Percentiles rank a stretch among this genome's conserved stretches.
phyloP scores from a whole-genome alignment of 1,139 yeast species.

The Hansenula anomala region DNA sequence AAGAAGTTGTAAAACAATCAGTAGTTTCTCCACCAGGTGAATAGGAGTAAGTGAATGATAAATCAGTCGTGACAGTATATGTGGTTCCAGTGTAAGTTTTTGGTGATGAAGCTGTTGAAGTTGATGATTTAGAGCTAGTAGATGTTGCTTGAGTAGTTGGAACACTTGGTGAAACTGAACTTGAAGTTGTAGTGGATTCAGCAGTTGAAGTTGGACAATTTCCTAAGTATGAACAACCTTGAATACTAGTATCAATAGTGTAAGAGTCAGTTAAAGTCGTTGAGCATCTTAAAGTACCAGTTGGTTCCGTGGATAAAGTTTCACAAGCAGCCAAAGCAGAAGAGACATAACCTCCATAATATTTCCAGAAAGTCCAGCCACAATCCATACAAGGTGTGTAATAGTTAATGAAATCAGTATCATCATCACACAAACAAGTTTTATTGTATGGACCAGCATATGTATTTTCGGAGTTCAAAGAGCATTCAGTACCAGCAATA shows the following conservation, averaged over 20 bases:
- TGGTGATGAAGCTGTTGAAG: slow-evolving; percentile 5
- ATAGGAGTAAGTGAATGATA: slow-evolving; percentile 9
- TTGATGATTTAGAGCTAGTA: background rate
- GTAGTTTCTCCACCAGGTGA: slow-evolving; percentile 5
- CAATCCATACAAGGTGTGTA: slow-evolving; percentile 24
- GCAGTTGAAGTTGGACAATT: slow-evolving; percentile 12
- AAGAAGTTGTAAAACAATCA: slow-evolving; percentile 11
- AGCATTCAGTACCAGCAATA: slow-evolving; percentile 11
- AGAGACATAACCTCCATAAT: slow-evolving; percentile 22
- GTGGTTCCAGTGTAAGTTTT: slow-evolving; percentile 5
- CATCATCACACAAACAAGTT: slow-evolving; percentile 22
- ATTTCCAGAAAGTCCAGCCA: slow-evolving; percentile 28
- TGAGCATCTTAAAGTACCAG: slow-evolving; percentile 23
- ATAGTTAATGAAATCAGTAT: slow-evolving; percentile 16
- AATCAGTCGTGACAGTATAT: slow-evolving; percentile 13
- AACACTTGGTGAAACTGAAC: background rate
- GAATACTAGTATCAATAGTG: slow-evolving; percentile 9
- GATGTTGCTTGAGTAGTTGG: slow-evolving; percentile 4
- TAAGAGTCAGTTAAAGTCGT: slow-evolving; percentile 17
- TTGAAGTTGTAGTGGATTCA: background rate
- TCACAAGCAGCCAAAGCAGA: slow-evolving; percentile 23
- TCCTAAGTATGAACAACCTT: slow-evolving; percentile 15
- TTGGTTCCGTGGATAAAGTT: slow-evolving; percentile 20
- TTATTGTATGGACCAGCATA: slow-evolving; percentile 20
- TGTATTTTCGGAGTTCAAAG: slow-evolving; percentile 8